A percentile compares a stretch with the other conserved stretches of the same genome.
These are phyloP conservation scores for Arthroderma sp. DNA, from an alignment of 2,329 filamentous ascomycete species.

Conservation along the genomic window DNA sequence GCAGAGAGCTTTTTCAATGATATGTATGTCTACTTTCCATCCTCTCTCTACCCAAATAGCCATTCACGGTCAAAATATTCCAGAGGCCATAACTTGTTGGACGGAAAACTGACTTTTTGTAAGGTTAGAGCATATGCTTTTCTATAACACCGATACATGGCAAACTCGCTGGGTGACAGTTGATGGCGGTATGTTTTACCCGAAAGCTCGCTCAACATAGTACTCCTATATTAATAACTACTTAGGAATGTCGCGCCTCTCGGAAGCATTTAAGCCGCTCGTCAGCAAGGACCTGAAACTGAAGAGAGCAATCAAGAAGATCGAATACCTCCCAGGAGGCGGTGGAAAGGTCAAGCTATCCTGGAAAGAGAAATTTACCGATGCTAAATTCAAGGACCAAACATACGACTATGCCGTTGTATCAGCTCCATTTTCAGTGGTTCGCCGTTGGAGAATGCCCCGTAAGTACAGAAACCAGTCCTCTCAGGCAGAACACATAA, in stretches of 20 bases:
- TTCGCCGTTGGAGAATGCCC: constrained; percentile 26
- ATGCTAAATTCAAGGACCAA: neutral
- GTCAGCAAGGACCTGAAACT: constrained; percentile 15
- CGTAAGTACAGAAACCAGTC: constrained; percentile 10
- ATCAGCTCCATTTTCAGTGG: constrained; percentile 25
- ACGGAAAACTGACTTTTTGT: too few relatives aligned
- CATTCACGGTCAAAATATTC: too few relatives aligned
- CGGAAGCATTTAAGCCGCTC: constrained; percentile 24
- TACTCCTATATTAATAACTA: constrained; percentile 13
- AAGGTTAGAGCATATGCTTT: too few relatives aligned
- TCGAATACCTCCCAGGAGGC: constrained; percentile 9
- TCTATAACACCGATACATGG: too few relatives aligned
- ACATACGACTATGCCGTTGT: constrained; percentile 28
- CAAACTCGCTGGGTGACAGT: constrained; percentile 11
- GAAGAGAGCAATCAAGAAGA: constrained; percentile 15
- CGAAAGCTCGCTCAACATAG: constrained; percentile 16
- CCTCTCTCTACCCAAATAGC: too few relatives aligned
- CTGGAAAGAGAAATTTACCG: neutral
- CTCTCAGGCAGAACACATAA: neutral
- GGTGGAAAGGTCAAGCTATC: constrained; percentile 5
- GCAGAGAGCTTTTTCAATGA: too few relatives aligned
- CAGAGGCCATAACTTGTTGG: too few relatives aligned
- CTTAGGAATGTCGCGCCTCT: constrained; percentile 23
- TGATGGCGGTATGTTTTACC: constrained; percentile 24
- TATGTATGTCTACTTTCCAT: too few relatives aligned